Base-by-base conservation (phyloP, 1,284 basidiomycete genomes). In the Naganishia cerealis region DNA sequence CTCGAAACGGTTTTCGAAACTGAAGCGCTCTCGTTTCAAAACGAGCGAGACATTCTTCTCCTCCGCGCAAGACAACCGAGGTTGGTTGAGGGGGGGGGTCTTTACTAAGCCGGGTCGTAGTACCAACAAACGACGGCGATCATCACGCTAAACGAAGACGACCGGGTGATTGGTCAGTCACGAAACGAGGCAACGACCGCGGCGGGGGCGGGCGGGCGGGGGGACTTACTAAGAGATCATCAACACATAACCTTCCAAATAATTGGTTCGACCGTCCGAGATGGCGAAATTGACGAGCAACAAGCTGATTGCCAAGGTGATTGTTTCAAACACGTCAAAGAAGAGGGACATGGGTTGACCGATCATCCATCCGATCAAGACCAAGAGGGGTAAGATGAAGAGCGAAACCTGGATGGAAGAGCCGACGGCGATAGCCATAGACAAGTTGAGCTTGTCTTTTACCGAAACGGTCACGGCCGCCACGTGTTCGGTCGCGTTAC, bases 361-460 rank as follows among this genome's bases (percentile, higher is more conserved):
- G 48, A 83, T 82, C 13, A 74, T 75, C 82, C 82, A 83, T 4
- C 79, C 82, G 66, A 84, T 72, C 15, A 83, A 71, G 36, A 88
- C 83, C 62, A 88, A 78, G 29, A 87, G 87, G 78, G 90, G 90
- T 73, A 92, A 86, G 69, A 92, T 87, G 76, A 93, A 89, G 53
- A 94, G 84, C 0, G 91, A 88, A 67, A 92, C 91, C 87, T 96
- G 93, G 71, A 95, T 91, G 72, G 88, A 90, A 5, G 90, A 91
- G n/a, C 91, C 58, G 43, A 93, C 90, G 8, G 93, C 92, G 62
- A 94, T 91, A 63, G 88, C 87, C 66, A 92, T 82, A 74, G 77
- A 77, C n/a, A 83, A 73, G 71, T 83, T 82, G 59, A 83, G 75
- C 70, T 83, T 82, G 72, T 82, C 82, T 80, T 93, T 91, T 71